Conservation (phyloP, 2,329 filamentous ascomycete species). For the Pestalotiopsis fici region DNA sequence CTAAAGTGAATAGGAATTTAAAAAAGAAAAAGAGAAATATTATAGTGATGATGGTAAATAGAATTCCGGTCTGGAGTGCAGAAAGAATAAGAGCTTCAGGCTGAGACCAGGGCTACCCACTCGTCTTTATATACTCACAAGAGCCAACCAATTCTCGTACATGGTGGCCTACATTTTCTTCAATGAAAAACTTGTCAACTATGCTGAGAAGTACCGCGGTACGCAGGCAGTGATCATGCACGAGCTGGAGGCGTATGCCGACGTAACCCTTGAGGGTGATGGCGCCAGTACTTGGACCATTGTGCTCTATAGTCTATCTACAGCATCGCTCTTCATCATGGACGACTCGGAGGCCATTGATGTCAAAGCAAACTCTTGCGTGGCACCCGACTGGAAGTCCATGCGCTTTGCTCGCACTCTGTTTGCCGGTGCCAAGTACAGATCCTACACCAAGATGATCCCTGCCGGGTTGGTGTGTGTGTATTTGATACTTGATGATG, state of each 20-base stretch:
- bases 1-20: no score
- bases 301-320: slow-evolving; percentile 39
- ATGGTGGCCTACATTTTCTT: slow-evolving; percentile 64
- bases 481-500: no score
- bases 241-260: slow-evolving; percentile 31
- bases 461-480: no score
- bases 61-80: no score
- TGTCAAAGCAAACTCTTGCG: slow-evolving; percentile 30
- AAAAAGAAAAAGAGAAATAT: no score
- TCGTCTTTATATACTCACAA: no score
- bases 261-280: slow-evolving; percentile 31
- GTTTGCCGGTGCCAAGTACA: slow-evolving; percentile 30
- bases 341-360: slow-evolving; percentile 37
- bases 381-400: slow-evolving; percentile 38
- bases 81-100: no score
- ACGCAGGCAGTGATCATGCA: slow-evolving; percentile 40
- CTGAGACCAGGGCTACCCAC: no score
- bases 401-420: slow-evolving; percentile 31
- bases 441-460: slow-evolving; percentile 40
- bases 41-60: no score
- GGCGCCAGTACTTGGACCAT: slow-evolving; percentile 36
- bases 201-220: slow-evolving; percentile 35
- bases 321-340: slow-evolving; percentile 38
- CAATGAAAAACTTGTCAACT: slow-evolving; percentile 34
- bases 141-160: slow-evolving; percentile 60